Conservation (phyloP, 1,139 yeast genomes). For the Kodamaea sp. region DNA sequence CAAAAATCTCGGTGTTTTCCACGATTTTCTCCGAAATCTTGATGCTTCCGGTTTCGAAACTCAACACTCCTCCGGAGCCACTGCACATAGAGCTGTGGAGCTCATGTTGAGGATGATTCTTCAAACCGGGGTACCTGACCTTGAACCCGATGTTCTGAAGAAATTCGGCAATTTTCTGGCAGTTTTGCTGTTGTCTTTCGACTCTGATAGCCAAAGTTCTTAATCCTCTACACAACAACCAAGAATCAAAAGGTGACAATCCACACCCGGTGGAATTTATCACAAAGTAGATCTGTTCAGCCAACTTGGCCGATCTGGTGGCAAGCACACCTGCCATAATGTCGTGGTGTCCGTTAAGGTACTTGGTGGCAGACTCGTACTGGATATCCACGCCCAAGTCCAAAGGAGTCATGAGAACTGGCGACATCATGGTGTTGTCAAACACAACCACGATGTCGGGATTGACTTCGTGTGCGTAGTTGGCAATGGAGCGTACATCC, state of each 20-base stretch:
- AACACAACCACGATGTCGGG: conserved; percentile 78
- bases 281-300: conserved; percentile 69
- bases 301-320: conserved; percentile 60
- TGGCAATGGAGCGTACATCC: conserved; percentile 68
- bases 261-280: conserved; percentile 92
- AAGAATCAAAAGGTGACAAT: conserved; percentile 84
- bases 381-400: conserved; percentile 87
- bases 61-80: conserved; percentile 88
- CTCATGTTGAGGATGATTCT: conserved; percentile 78
- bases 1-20: conserved; percentile 73
- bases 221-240: conserved; percentile 85
- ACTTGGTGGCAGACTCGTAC: conserved; percentile 91
- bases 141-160: conserved; percentile 60
- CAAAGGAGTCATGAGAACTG: conserved; percentile 79
- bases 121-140: conserved; percentile 84
- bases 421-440: conserved; percentile 96
- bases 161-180: conserved; percentile 72
- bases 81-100: conserved; percentile 74
- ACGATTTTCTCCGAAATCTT: conserved; percentile 71
- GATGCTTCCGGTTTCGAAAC: conserved; percentile 82
- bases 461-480: conserved; percentile 63
- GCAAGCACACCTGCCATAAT: conserved; percentile 94
- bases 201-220: conserved; percentile 82
- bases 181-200: conserved; percentile 84
- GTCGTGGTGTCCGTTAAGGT: conserved; percentile 91